Base-by-base conservation (phyloP, 257 asterid genomes). In the Coffea canephora region DNA sequence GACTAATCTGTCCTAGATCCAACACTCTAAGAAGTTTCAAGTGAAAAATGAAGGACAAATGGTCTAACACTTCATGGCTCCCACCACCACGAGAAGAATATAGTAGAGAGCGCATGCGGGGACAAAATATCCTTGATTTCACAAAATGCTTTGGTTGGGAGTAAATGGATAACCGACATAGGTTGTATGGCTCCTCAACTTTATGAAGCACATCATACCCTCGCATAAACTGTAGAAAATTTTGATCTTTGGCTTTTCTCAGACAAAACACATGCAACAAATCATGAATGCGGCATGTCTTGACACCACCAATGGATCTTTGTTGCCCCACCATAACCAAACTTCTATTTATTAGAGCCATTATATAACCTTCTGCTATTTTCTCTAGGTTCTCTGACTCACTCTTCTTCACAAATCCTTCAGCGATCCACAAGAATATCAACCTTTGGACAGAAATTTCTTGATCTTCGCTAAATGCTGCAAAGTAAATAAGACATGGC, bases 21-120 rank as follows among this genome's bases (percentile, higher is more conserved):
- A 69, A 69, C 2, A 41, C 50, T 8, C n/a, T 18, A 39, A 69
- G 73, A 39, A 69, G 73, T 19, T 69, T 69, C 31, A 39, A 8
- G n/a, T 13, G 48, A 18, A 69, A 39, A 69, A 39, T 2, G 27
- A 39, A 39, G 1, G 48, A 34, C 1, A 69, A 6, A 34, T 6
- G 2, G 46, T 1, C 16, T 0, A 0, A 0, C 13, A 0, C 0
- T 5, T 0, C 4, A 6, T 6, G 2, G 0, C 0, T 3, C 0
- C 14, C 3, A 31, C 1, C 72, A 15, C 1, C 8, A 7, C 0
- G 23, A 36, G 72, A 6, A 15, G 8, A 68, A 48, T 34, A 15
- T 1, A 68, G 5, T 3, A 68, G 72, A 36, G 72, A 68, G 9
- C 48, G n/a, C 15, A 68, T 1, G 6, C 4, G 5, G 15, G 48